phyloP scores from a whole-genome alignment of 208 protist species.

The Vickermania ingenoplastis region DNA sequence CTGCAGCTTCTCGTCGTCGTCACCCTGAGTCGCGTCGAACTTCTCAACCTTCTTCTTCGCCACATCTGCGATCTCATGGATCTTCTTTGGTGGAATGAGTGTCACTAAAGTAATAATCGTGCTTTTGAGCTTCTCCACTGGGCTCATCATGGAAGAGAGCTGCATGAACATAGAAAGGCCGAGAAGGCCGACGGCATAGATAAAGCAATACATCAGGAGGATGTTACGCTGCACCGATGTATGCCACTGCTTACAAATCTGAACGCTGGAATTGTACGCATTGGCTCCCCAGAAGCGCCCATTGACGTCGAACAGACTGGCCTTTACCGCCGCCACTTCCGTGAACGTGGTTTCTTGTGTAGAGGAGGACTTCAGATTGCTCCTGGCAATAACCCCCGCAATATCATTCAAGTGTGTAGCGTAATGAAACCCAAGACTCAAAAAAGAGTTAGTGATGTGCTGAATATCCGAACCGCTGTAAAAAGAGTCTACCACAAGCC shows the following conservation, averaged over 20 bases:
- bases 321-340: neutral
- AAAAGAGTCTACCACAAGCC: neutral
- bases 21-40: constrained; percentile 4
- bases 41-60: constrained; percentile 8
- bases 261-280: constrained; percentile 10
- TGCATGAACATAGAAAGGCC: constrained; percentile 1
- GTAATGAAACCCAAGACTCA: constrained; percentile 7
- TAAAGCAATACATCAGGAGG: neutral
- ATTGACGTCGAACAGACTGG: constrained; percentile 1
- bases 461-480: neutral
- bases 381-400: constrained; percentile 1
- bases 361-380: neutral
- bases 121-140: constrained; percentile 8
- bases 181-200: constrained; percentile 7
- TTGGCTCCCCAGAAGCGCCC: neutral
- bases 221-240: constrained; percentile 1
- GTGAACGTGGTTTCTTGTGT: neutral
- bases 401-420: constrained; percentile 3
- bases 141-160: neutral
- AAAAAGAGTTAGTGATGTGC: neutral
- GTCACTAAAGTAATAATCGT: constrained; percentile 9
- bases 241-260: constrained; percentile 5
- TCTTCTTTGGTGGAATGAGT: constrained; percentile 7
- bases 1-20: constrained; percentile 1
- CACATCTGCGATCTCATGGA: constrained; percentile 6